phyloP scores from a whole-genome alignment of 768 basidiomycete genomes.

The Gelatoporia subvermispora region DNA sequence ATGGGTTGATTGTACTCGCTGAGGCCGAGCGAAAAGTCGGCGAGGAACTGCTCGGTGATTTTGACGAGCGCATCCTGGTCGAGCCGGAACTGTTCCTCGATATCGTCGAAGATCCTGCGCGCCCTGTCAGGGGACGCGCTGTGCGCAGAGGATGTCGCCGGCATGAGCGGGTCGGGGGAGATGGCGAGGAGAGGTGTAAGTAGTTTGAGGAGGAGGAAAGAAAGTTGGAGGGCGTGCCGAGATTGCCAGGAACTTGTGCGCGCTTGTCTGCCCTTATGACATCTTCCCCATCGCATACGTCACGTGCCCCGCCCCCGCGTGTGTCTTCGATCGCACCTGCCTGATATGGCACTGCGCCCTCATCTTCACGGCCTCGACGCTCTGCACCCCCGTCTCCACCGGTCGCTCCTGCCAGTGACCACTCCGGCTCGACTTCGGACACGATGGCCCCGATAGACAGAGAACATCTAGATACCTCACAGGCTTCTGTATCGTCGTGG shows the following conservation, averaged over 20 bases:
- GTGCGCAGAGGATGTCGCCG: constrained; percentile 36
- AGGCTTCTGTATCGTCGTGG: no score
- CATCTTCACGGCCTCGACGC: constrained; percentile 5
- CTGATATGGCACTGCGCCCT: no score
- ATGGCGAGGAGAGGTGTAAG: no score
- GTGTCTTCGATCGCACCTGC: not conserved
- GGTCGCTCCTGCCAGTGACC: not conserved
- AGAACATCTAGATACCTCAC: no score
- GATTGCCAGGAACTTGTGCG: not conserved
- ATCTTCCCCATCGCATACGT: constrained; percentile 3
- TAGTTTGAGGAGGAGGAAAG: not conserved
- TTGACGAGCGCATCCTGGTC: constrained; percentile 52
- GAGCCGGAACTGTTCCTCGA: constrained; percentile 72
- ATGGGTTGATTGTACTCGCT: constrained; percentile 69
- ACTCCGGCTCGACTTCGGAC: no score
- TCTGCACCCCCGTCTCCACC: constrained; percentile 6
- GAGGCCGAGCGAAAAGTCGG: constrained; percentile 76
- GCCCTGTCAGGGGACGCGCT: constrained; percentile 30
- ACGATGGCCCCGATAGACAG: no score
- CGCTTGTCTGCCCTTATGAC: constrained; percentile 15
- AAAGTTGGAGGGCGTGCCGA: not conserved
- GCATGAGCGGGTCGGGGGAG: constrained; percentile 22
- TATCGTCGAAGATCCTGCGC: constrained; percentile 51
- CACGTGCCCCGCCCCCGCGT: constrained; percentile 10
- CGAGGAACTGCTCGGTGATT: constrained; percentile 76